Conservation (phyloP, 2,329 filamentous ascomycete genomes). For the Microcyclospora tardicrescens region DNA sequence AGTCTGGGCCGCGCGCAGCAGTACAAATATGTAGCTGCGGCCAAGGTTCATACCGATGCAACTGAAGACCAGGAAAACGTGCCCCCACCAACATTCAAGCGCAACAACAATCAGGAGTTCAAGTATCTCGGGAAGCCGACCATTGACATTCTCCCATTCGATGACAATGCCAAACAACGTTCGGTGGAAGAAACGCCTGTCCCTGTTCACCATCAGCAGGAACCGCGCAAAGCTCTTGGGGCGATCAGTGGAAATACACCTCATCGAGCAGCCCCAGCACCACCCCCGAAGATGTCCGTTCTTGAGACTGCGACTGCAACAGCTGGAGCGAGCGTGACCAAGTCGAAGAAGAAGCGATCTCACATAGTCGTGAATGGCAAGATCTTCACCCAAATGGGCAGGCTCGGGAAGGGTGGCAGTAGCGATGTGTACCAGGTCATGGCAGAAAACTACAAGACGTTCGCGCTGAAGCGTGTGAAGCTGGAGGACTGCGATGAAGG, state of each 20-base stretch:
- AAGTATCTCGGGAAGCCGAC: constrained; percentile 43
- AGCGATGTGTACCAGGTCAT: constrained; percentile 93
- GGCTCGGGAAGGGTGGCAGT: constrained; percentile 82
- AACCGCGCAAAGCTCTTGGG: constrained; percentile 35
- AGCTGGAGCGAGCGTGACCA: constrained; percentile 66
- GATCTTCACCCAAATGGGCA: constrained; percentile 77
- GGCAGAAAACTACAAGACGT: constrained; percentile 91
- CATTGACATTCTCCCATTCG: constrained; percentile 38
- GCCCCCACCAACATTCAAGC: constrained; percentile 55
- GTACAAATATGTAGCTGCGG: constrained; percentile 31
- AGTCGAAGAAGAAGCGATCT: constrained; percentile 63
- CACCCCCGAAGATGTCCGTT: constrained; percentile 92
- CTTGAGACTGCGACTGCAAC: constrained; percentile 80
- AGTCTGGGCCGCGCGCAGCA: constrained; percentile 26
- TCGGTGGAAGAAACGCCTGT: constrained; percentile 28
- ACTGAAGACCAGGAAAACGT: constrained; percentile 77
- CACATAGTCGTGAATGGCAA: constrained; percentile 84
- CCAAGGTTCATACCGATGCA: constrained; percentile 46
- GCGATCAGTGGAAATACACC: constrained; percentile 56
- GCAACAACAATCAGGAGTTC: constrained; percentile 43
- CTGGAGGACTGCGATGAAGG: constrained; percentile 78
- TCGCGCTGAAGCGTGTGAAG: constrained; percentile 85
- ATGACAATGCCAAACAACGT: constrained; percentile 32
- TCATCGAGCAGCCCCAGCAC: constrained; percentile 58
- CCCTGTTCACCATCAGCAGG: constrained; percentile 16